Percentiles rank a stretch among this genome's conserved stretches.
These are phyloP conservation scores for Lactarius hengduanensis DNA, from an alignment of 768 basidiomycete species.

Conservation along the genomic window DNA sequence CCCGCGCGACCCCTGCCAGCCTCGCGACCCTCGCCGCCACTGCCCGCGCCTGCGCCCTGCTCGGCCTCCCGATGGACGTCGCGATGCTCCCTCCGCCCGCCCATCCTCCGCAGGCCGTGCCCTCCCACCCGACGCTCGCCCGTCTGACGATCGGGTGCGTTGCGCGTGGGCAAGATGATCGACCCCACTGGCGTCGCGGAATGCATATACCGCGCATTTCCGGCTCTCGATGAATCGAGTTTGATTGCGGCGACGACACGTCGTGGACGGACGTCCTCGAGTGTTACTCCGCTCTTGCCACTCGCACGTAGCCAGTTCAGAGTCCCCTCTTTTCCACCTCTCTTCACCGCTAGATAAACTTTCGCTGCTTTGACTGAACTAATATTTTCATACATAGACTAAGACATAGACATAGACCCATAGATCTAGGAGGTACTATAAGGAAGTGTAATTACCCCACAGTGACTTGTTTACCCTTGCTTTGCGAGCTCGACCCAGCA, in stretches of 20 bases:
- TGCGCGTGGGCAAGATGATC: constrained; percentile 24
- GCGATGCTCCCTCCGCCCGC: constrained; percentile 12
- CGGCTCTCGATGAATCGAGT: constrained; percentile 23
- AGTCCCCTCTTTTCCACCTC: background rate
- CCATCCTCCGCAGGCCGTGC: constrained; percentile 6
- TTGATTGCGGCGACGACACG: constrained; percentile 26
- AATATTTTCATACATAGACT: constrained; percentile 13
- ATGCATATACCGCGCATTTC: constrained; percentile 27
- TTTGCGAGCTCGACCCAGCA: background rate
- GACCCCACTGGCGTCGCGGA: constrained; percentile 24
- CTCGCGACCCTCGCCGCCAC: constrained; percentile 30
- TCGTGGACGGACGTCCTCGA: constrained; percentile 27
- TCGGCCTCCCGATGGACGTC: constrained; percentile 31
- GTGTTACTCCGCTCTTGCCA: constrained; percentile 20
- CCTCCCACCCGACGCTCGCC: constrained; percentile 26
- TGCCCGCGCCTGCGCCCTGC: constrained; percentile 31
- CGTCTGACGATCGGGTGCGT: constrained; percentile 30
- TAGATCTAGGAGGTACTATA: constrained; percentile 14
- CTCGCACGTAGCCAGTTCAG: constrained; percentile 5
- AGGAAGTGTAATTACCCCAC: constrained; percentile 7
- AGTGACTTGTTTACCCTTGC: background rate
- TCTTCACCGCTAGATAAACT: background rate
- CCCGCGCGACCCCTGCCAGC: constrained; percentile 31
- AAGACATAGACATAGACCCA: background rate
- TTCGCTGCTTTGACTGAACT: background rate